Base-by-base conservation (phyloP, 306 rosid species). In the Cucurbita moschata region DNA sequence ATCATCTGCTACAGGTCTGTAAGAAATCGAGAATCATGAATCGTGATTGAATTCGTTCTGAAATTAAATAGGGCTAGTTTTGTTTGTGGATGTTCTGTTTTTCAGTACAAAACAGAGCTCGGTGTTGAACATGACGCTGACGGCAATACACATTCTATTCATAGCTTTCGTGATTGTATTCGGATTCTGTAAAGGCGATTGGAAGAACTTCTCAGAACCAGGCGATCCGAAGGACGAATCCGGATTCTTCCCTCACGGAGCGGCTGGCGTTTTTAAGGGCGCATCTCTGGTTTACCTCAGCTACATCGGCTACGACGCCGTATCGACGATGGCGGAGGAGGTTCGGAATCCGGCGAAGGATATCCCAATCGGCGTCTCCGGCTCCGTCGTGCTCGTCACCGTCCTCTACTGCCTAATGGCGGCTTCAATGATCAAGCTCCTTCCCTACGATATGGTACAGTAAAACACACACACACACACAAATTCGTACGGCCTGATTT, bases 231-330 rank as follows among this genome's bases (percentile, higher is more conserved):
- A 75, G 0, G 73, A 85, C 50, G 87, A 85, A 0, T 75, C 92
- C 1, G 98, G 98, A 4, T 93, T 93, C 75, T 85, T 86, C 2
- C 90, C 97, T 0, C 38, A 75, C 77, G 98, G 98, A 1, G 86
- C 81, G 13, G 43, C 90, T 0, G 96, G 98, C 2, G 90, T 93
- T 10, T 86, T 93, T 46, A 79, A 81, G 0, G 98, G 98, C 9
- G 98, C 98, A 0, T 87, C 96, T 9, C 80, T 77, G 63, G 98
- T 93, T 7, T 93, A 90, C 55, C 56, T 93, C 0, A 93, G 98
- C 75, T 93, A 90, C 72, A 93, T 93, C 8, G 97, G 98, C 0
- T 93, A 93, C 86, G 98, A 93, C 62, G 98, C 98, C 75, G 97
- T 93, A 37, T 93, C 97, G 1, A 93, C 98, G 7, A 86, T 93